phyloP scores from a whole-genome alignment of 2,329 filamentous ascomycete genomes.

The Aspergillus texensis region DNA sequence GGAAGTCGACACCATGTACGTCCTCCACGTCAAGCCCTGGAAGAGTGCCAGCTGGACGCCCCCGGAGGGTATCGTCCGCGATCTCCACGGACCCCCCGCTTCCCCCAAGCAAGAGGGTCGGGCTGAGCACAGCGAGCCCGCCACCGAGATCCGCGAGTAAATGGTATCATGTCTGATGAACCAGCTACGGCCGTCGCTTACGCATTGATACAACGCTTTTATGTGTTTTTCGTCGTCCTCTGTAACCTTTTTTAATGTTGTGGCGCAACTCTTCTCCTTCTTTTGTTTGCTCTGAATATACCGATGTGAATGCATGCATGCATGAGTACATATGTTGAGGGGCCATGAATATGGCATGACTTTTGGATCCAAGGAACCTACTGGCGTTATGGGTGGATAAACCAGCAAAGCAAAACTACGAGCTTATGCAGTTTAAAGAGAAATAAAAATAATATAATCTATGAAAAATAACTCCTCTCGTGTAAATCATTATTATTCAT shows the following conservation, averaged over 20 bases:
- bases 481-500: not conserved
- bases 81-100: slow-evolving; percentile 26
- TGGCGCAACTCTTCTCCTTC: slow-evolving; percentile 4
- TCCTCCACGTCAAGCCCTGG: slow-evolving; percentile 65
- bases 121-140: slow-evolving; percentile 24
- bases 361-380: slow-evolving; percentile 1
- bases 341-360: slow-evolving; percentile 1
- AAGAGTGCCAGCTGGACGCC: slow-evolving; percentile 58
- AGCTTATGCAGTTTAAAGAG: not conserved
- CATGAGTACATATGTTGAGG: slow-evolving; percentile 3
- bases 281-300: not conserved
- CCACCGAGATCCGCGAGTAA: slow-evolving; percentile 24
- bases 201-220: slow-evolving; percentile 3
- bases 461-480: not conserved
- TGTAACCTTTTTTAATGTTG: slow-evolving; percentile 6
- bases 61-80: slow-evolving; percentile 34
- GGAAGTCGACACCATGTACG: slow-evolving; percentile 79
- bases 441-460: slow-evolving; percentile 5
- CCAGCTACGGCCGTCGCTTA: not conserved
- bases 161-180: slow-evolving; percentile 2
- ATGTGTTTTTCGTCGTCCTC: not conserved
- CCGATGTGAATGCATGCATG: slow-evolving; percentile 1
- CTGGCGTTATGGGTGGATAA: slow-evolving; percentile 2
- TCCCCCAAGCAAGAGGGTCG: slow-evolving; percentile 14
- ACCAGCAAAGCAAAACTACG: not conserved